Conservation (phyloP, 208 protist genomes). For the Crithidia bombi region DNA sequence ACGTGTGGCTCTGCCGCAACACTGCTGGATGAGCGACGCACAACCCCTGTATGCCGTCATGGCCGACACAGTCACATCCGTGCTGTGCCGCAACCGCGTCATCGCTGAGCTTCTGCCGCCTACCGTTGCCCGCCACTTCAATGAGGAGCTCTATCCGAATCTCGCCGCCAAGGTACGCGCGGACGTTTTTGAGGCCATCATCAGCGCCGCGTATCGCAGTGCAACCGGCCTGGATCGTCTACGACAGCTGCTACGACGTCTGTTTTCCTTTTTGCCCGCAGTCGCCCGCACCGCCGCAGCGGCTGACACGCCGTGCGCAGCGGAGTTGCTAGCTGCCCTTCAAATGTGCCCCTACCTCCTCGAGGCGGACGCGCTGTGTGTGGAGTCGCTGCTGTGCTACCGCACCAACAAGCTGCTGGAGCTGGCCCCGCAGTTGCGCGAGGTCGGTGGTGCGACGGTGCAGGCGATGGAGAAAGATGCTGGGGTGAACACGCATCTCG, state of each 20-base stretch:
- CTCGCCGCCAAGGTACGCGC: slow-evolving; percentile 50
- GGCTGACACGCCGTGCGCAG: neutral
- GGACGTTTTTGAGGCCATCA: slow-evolving; percentile 71
- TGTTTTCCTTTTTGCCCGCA: slow-evolving; percentile 46
- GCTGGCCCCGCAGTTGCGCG: slow-evolving; percentile 13
- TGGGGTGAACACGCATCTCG: slow-evolving; percentile 38
- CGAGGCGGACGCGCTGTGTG: slow-evolving; percentile 8
- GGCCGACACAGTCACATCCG: slow-evolving; percentile 17
- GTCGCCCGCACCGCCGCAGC: neutral
- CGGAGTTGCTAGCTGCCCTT: slow-evolving; percentile 3
- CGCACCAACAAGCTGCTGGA: slow-evolving; percentile 20
- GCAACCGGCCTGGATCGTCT: slow-evolving; percentile 47
- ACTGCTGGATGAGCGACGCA: slow-evolving; percentile 6
- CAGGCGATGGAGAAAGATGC: neutral
- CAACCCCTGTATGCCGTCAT: neutral
- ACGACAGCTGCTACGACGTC: slow-evolving; percentile 39
- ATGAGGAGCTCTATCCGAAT: slow-evolving; percentile 22
- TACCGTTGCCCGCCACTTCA: slow-evolving; percentile 33
- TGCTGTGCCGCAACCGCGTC: slow-evolving; percentile 55
- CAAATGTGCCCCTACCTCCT: slow-evolving; percentile 22
- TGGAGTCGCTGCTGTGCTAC: slow-evolving; percentile 20
- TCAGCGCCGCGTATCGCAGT: slow-evolving; percentile 61
- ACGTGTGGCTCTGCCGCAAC: slow-evolving; percentile 6
- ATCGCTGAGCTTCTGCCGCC: slow-evolving; percentile 54
- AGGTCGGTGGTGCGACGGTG: neutral